Conservation (phyloP, 441 rosid species). For the Adansonia rubrostipa region DNA sequence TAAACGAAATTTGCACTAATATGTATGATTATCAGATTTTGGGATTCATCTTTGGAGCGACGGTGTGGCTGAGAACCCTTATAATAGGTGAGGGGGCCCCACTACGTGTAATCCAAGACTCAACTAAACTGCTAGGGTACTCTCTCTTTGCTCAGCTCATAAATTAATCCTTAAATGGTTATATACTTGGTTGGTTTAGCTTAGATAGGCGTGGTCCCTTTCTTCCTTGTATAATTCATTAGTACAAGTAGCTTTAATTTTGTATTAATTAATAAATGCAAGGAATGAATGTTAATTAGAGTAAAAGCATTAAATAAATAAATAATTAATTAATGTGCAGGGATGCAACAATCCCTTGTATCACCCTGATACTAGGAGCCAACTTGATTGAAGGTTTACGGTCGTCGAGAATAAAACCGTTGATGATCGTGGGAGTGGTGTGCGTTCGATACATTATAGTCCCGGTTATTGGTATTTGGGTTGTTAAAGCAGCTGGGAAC, state of each 20-base stretch:
- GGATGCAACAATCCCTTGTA: constrained; percentile 83
- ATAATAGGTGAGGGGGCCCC: constrained; percentile 75
- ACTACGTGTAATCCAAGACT: constrained; percentile 71
- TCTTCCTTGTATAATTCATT: too few species aligned
- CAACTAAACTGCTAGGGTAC: constrained; percentile 75
- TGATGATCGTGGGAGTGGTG: constrained; percentile 57
- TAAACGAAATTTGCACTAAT: neutral
- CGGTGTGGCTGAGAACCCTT: constrained; percentile 65
- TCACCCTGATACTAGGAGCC: constrained; percentile 85
- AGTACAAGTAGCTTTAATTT: too few species aligned
- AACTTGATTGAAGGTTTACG: constrained; percentile 81
- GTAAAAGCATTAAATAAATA: too few species aligned
- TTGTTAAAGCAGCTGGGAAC: constrained; percentile 61
- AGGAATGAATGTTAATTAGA: too few species aligned
- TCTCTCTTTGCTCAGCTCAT: neutral
- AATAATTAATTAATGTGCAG: constrained; percentile 37
- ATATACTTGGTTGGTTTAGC: too few species aligned
- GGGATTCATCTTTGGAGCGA: constrained; percentile 77
- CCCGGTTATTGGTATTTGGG: constrained; percentile 61
- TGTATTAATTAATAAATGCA: too few species aligned
- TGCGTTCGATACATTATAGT: constrained; percentile 61
- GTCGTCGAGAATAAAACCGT: constrained; percentile 54
- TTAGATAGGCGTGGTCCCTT: too few species aligned
- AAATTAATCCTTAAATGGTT: too few species aligned
- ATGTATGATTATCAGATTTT: constrained; percentile 49